Evolutionary conservation across 805 yeast genomes (phyloP), one percentile per base, ranked within the genome.

Genomic region (Starmerella asiatica): DNA sequence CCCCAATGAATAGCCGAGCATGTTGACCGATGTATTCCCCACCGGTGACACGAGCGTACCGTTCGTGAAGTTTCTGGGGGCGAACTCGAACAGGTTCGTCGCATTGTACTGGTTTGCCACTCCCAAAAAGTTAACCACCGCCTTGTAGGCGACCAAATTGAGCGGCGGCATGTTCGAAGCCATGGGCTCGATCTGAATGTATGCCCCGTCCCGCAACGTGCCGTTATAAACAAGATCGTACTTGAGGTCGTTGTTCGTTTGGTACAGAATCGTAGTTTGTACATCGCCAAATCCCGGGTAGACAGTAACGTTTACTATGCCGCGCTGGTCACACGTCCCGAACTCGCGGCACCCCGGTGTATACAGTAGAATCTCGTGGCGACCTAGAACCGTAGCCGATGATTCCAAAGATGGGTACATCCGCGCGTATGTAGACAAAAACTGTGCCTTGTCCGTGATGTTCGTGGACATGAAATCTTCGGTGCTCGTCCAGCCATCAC

Each of bases 311-410:
- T 82, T 82, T 3, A 82, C 88, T 20, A 73, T 69, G 9, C 93
- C 88, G 55, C 98, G 70, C 17, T 61, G 43, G 18, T 56, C 49
- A 60, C 98, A 91, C 0, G 91, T 69, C 36, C 62, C 59, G 55
- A 81, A 94, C 3, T 50, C 56, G 1, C 57, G 38, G 61, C 98
- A 91, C 0, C 97, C 97, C 0, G 95, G 95, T 0, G 98, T 91
- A 51, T 73, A 78, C 36, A 86, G 51, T 38, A 73, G 63, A 19
- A 91, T 65, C 0, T 82, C 64, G 57, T 84, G 91, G 43, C 74
- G 66, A 8, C 96, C 96, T 0, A 23, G 3, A 19, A 82, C 65
- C 46, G 73, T 69, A 0, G 79, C 64, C 16, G 84, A 71, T 48
- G 77, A 77, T 8, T 21, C 32, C 28, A 46, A 32, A 4, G 21